Percentiles rank a stretch among this genome's conserved stretches.
phyloP scores from a whole-genome alignment of 192 early-diverging fungal genomes.

The Coemansia sp. region DNA sequence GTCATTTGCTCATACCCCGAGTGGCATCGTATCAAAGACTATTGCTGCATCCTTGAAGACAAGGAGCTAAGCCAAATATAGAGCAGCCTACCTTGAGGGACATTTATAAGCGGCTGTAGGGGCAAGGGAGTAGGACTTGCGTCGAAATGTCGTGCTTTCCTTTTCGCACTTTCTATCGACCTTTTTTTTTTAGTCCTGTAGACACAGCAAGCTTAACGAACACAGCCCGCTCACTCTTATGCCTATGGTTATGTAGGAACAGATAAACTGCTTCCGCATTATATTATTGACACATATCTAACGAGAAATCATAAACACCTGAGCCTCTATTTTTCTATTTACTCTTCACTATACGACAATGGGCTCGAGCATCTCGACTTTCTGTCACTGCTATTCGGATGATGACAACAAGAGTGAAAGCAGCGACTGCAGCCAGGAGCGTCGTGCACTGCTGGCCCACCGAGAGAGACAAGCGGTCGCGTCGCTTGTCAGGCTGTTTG shows the following conservation, averaged over 20 bases:
- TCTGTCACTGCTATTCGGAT: constrained; percentile 1
- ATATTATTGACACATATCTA: neutral
- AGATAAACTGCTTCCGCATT: neutral
- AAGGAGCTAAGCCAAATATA: neutral
- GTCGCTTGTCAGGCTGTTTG: constrained; percentile 42
- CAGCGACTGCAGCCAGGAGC: constrained; percentile 14
- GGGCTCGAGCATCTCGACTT: neutral
- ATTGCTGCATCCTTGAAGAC: neutral
- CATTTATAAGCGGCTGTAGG: neutral
- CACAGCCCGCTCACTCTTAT: neutral
- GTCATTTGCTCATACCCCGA: neutral
- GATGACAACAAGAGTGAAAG: neutral
- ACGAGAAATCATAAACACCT: neutral
- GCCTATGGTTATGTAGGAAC: neutral
- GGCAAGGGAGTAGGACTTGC: neutral
- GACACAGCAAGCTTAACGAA: neutral
- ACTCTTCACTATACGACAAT: neutral
- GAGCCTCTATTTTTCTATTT: neutral
- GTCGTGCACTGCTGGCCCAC: constrained; percentile 28
- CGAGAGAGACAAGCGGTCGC: constrained; percentile 42
- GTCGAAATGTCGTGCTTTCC: neutral
- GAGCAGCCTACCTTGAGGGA: neutral
- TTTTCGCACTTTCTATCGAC: neutral
- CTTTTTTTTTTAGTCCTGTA: neutral
- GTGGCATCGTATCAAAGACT: neutral